These are phyloP conservation scores for Aleurites moluccanus DNA, from an alignment of 441 rosid genomes.

Conservation along the genomic window DNA sequence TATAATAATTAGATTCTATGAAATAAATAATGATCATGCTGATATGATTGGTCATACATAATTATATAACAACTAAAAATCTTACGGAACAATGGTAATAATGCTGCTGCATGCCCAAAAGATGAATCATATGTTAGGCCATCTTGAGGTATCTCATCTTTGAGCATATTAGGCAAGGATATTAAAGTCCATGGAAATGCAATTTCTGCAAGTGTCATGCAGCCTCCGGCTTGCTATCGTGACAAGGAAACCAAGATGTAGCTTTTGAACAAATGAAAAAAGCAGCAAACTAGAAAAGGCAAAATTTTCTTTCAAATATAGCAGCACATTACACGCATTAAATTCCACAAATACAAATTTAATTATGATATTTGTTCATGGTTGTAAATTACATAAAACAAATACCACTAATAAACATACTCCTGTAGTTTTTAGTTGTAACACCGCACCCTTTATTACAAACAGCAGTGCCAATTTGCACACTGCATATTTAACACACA, in stretches of 20 bases:
- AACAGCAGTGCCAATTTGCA: background rate
- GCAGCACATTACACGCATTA: background rate
- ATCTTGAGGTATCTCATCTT: slow-evolving; percentile 11
- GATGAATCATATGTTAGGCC: background rate
- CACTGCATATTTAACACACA: background rate
- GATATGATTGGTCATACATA: background rate
- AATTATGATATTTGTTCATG: background rate
- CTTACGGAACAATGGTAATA: background rate
- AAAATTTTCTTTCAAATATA: background rate
- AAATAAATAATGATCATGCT: background rate
- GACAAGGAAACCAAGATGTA: background rate
- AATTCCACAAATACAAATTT: background rate
- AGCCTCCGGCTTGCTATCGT: background rate
- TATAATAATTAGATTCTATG: background rate
- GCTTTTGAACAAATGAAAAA: background rate
- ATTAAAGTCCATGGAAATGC: slow-evolving; percentile 10
- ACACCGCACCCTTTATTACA: background rate
- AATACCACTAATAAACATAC: background rate
- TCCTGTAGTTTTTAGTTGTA: background rate
- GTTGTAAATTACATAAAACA: background rate
- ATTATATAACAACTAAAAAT: background rate
- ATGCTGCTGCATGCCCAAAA: background rate
- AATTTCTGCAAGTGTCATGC: background rate
- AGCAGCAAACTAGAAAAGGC: background rate
- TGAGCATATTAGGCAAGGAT: slow-evolving; percentile 8